Conservation (phyloP, 2,329 filamentous ascomycete species). For the Pestalotiopsis sp. region DNA sequence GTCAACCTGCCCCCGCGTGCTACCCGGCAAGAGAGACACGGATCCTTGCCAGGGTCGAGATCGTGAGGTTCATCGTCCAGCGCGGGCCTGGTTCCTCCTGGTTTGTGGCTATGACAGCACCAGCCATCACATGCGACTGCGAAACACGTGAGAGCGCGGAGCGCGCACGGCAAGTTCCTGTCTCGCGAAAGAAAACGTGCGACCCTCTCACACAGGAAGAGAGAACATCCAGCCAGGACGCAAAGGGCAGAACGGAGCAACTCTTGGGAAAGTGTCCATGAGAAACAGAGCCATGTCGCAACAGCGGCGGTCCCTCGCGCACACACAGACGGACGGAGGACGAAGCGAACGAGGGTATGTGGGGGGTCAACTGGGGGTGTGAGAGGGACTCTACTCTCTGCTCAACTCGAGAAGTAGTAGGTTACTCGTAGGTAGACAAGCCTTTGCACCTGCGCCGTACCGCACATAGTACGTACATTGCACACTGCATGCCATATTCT, state of each 20-base stretch:
- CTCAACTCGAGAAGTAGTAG: not conserved
- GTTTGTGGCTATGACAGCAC: conserved; percentile 10
- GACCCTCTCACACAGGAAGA: not conserved
- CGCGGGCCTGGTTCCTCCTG: not conserved
- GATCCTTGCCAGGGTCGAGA: conserved; percentile 8
- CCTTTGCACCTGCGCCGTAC: conserved; percentile 5
- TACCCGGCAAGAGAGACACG: not conserved
- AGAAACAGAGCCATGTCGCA: conserved; percentile 12
- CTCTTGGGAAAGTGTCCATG: conserved; percentile 5
- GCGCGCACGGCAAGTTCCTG: not conserved
- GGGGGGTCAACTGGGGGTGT: not conserved
- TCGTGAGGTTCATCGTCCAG: conserved; percentile 2
- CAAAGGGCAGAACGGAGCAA: conserved; percentile 2
- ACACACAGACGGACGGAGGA: not conserved
- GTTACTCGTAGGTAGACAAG: conserved; percentile 9
- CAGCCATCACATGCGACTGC: conserved; percentile 2
- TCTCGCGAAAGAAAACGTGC: not conserved
- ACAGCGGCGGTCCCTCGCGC: not conserved
- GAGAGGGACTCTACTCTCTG: not conserved
- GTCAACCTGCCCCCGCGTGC: not conserved
- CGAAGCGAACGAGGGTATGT: not conserved
- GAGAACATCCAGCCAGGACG: not conserved
- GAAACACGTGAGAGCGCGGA: conserved; percentile 11
- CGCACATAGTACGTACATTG: not conserved
- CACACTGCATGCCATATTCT: not conserved